Conservation (phyloP, 768 basidiomycete genomes). For the Filobasidium floriforme region DNA sequence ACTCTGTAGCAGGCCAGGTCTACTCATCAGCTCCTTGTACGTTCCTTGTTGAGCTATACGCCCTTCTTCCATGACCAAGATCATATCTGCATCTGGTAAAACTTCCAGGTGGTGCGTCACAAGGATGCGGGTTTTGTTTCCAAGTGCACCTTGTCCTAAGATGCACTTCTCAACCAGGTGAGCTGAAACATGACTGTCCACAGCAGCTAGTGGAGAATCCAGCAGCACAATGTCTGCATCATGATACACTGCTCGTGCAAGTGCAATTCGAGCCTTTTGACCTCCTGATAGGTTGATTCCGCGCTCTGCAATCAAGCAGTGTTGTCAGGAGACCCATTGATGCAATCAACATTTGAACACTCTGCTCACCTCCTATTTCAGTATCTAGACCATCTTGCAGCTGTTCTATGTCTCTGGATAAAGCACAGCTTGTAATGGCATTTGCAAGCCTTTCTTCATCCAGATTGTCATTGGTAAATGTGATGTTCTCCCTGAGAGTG, state of each 20-base stretch:
- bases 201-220: conserved; percentile 36
- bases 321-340: neutral
- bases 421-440: conserved; percentile 37
- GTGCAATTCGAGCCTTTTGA: conserved; percentile 37
- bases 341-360: neutral
- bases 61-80: conserved; percentile 40
- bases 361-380: conserved; percentile 27
- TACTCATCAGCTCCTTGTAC: conserved; percentile 42
- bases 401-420: conserved; percentile 30
- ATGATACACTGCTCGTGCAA: conserved; percentile 36
- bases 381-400: conserved; percentile 32
- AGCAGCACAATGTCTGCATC: conserved; percentile 35
- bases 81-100: conserved; percentile 34
- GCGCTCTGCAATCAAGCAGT: conserved; percentile 54
- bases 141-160: conserved; percentile 49
- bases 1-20: conserved; percentile 31
- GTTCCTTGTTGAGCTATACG: conserved; percentile 58
- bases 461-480: conserved; percentile 29
- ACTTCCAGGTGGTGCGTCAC: conserved; percentile 48
- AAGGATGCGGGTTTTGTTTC: conserved; percentile 55
- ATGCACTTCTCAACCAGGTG: conserved; percentile 60
- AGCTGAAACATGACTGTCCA: conserved; percentile 52
- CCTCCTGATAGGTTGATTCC: conserved; percentile 49
- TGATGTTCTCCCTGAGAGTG: conserved; percentile 40
- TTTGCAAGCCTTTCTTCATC: conserved; percentile 25